These are phyloP conservation scores for Vigna radiata DNA, from an alignment of 306 rosid species.

Conservation along the genomic window DNA sequence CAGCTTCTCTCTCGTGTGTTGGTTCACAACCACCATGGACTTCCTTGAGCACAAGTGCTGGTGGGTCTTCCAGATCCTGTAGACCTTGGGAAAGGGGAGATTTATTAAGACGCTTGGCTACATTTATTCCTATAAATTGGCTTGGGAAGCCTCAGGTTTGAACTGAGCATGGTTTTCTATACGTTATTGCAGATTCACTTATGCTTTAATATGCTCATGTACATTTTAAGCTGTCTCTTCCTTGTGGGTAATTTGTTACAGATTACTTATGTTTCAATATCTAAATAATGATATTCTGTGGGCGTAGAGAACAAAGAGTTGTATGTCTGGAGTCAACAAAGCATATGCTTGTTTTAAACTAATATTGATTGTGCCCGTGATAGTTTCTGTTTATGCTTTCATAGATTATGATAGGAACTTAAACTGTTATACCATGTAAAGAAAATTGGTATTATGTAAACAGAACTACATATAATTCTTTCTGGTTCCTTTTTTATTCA, in stretches of 20 bases:
- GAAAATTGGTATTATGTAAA: conserved; percentile 1
- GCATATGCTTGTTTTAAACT: conserved; percentile 5
- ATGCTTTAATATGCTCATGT: conserved; percentile 16
- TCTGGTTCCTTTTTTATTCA: background rate
- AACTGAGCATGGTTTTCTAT: conserved; percentile 40
- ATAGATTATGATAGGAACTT: conserved; percentile 17
- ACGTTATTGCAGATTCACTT: background rate
- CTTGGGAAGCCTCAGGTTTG: conserved; percentile 92
- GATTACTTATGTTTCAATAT: background rate
- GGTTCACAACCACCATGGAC: conserved; percentile 92
- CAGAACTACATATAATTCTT: background rate
- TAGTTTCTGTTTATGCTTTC: conserved; percentile 33
- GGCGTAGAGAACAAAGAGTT: background rate
- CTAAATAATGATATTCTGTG: conserved; percentile 8
- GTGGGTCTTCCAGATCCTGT: conserved; percentile 82
- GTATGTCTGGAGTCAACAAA: background rate
- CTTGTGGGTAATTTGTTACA: background rate
- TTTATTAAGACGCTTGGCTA: conserved; percentile 92
- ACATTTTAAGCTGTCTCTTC: background rate
- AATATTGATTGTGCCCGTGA: conserved; percentile 13
- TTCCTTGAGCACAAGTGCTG: conserved; percentile 88
- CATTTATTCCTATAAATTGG: conserved; percentile 88
- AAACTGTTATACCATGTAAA: conserved; percentile 21
- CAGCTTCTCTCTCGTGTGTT: conserved; percentile 91
- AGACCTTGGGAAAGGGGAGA: conserved; percentile 99